Percentiles rank a stretch among this genome's conserved stretches.
phyloP scores from a whole-genome alignment of 2,329 filamentous ascomycete genomes.

The Botryotinia calthae region DNA sequence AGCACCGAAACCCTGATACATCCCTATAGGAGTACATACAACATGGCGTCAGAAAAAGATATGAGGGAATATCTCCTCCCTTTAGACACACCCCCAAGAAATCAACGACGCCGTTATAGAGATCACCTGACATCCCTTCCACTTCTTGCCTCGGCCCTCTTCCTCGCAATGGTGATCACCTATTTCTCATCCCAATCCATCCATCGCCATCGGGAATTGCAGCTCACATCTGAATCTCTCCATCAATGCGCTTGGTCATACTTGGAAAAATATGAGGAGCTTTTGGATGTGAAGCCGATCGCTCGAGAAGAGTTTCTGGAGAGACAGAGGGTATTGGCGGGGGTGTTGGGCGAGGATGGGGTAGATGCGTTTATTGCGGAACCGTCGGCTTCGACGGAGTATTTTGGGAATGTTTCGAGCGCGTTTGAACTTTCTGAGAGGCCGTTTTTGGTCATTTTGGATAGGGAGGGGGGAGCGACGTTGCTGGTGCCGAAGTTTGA shows the following conservation, averaged over 20 bases:
- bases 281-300: constrained; percentile 30
- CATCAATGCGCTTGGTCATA: constrained; percentile 26
- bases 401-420: constrained; percentile 61
- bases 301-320: constrained; percentile 28
- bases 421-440: constrained; percentile 59
- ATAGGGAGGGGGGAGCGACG: constrained; percentile 50
- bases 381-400: constrained; percentile 61
- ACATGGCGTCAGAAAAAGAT: not conserved
- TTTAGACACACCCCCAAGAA: not conserved
- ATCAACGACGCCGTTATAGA: not conserved
- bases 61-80: not conserved
- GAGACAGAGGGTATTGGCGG: constrained; percentile 28
- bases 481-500: constrained; percentile 61
- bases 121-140: not conserved
- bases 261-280: constrained; percentile 25
- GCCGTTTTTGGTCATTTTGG: constrained; percentile 59
- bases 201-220: not conserved
- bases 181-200: not conserved
- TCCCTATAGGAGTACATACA: not conserved
- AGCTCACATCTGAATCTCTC: constrained; percentile 6
- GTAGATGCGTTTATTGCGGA: constrained; percentile 60
- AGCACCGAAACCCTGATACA: not conserved
- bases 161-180: not conserved
- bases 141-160: not conserved
- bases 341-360: constrained; percentile 26